These are phyloP conservation scores for Gyromitra esculenta DNA, from an alignment of 2,329 filamentous ascomycete species.

Conservation along the genomic window DNA sequence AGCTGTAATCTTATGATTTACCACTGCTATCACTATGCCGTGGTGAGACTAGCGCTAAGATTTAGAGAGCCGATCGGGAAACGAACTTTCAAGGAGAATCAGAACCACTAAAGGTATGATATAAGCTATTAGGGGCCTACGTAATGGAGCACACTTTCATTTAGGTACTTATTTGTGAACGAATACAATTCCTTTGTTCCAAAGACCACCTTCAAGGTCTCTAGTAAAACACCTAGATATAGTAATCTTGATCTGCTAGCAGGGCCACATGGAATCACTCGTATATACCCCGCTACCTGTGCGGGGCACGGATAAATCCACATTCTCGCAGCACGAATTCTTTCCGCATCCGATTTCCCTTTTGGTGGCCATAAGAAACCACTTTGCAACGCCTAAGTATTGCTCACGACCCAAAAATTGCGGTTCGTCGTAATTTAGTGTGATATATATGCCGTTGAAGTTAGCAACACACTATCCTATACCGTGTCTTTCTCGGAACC, in stretches of 20 bases:
- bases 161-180: background rate
- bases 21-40: too few relatives aligned
- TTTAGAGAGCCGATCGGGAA: background rate
- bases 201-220: background rate
- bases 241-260: background rate
- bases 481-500: too few relatives aligned
- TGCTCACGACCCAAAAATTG: background rate
- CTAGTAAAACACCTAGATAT: background rate
- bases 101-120: background rate
- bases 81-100: background rate
- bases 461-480: too few relatives aligned
- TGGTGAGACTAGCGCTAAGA: too few relatives aligned
- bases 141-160: background rate
- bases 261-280: background rate
- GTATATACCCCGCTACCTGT: constrained; percentile 1
- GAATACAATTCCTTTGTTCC: background rate
- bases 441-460: too few relatives aligned
- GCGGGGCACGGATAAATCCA: constrained; percentile 14
- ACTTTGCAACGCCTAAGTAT: background rate
- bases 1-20: too few relatives aligned
- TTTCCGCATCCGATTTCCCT: background rate
- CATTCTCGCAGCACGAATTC: background rate
- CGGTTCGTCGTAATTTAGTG: too few relatives aligned
- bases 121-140: background rate
- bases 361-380: background rate